Evolutionary conservation across 345 rosid genomes (phyloP), one percentile per base, ranked within the genome.

Genomic region (Eucalyptus tenuipes): DNA sequence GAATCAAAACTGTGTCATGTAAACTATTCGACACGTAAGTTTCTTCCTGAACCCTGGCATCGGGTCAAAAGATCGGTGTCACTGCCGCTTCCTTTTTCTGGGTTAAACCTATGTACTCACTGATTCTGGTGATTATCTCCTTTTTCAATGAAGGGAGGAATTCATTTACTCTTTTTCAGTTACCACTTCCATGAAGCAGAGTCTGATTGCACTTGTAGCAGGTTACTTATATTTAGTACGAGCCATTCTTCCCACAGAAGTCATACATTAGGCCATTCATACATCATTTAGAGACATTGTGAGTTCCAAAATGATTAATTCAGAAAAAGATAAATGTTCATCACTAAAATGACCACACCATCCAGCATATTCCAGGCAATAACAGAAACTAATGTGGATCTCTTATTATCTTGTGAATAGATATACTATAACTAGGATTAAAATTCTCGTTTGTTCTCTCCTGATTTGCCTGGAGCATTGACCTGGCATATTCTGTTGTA

Each of bases 21-120:
- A 10, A 37, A 37, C 47, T 10, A 6, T 0, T 3, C 27, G 3
- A 75, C 15, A 0, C 2, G 0, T 37, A 18, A 75, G 47, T 20
- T 47, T 40, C 27, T 37, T 75, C 29, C 84, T 37, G 42, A 75
- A 40, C 47, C 45, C 47, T 3, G 84, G 84, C 27, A 40, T 75
- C 47, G 84, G 47, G 84, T 75, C 44, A 1, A 40, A 40, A 40
- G 84, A 40, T 5, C 13, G 2, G 27, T 0, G 47, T 75, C 24
- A 20, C 44, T 40, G 25, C 84, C 5, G 29, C 45, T 75, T 10
- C 14, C 27, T 18, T 11, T 10, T 75, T 75, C 47, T 37, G 82
- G 82, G 82, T 75, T 10, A 18, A 71, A 18, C 25, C 6, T 71
- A 10, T 37, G 45, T 20, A 20, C 45, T 18, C 82, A 6, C 82